phyloP scores from a whole-genome alignment of 257 asterid genomes.

The Verbascum thapsus region DNA sequence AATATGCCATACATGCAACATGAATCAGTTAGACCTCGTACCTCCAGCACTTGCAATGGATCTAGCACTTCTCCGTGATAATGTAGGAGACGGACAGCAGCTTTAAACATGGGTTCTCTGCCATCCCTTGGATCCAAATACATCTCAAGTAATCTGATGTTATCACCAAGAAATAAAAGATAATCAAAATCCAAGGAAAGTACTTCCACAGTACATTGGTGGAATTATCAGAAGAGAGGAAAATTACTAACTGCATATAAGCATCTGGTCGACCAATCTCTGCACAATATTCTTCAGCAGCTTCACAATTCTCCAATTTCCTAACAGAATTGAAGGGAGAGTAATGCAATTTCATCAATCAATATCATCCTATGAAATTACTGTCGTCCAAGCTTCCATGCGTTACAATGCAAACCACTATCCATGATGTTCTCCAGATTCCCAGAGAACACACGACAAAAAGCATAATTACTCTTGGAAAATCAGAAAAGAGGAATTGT shows the following conservation, averaged over 20 bases:
- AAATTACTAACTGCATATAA: slow-evolving; percentile 74
- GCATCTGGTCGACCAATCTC: slow-evolving; percentile 99
- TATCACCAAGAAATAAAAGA: slow-evolving; percentile 14
- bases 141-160: slow-evolving; percentile 85
- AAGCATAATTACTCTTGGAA: not conserved
- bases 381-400: slow-evolving; percentile 13
- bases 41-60: slow-evolving; percentile 92
- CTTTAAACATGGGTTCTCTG: slow-evolving; percentile 86
- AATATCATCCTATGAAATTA: slow-evolving; percentile 14
- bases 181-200: slow-evolving; percentile 20
- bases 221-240: slow-evolving; percentile 32
- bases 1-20: no score
- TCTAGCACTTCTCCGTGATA: slow-evolving; percentile 89
- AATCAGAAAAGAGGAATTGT: not conserved
- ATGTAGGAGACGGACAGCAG: slow-evolving; percentile 92
- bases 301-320: slow-evolving; percentile 93
- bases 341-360: not conserved
- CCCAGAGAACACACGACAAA: not conserved
- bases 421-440: not conserved
- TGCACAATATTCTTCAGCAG: slow-evolving; percentile 92
- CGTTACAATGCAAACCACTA: slow-evolving; percentile 2
- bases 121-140: slow-evolving; percentile 94
- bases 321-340: slow-evolving; percentile 46
- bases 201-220: slow-evolving; percentile 22
- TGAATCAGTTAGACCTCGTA: slow-evolving; percentile 27